phyloP scores from a whole-genome alignment of 129 eudicot species.

The Ambrosia trifida region DNA sequence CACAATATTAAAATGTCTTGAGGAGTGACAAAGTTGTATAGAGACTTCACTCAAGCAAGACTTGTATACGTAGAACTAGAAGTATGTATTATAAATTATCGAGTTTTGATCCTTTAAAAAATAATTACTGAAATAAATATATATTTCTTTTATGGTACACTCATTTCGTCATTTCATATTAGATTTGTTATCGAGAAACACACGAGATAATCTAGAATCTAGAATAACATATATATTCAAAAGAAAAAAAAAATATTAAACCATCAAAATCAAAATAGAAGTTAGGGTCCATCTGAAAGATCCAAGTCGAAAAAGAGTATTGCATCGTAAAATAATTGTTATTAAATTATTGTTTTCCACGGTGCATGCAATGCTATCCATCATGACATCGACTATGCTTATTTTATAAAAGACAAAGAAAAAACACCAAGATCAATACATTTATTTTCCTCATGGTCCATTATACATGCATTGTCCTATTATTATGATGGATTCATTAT shows the following conservation, averaged over 20 bases:
- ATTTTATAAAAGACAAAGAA: conserved; percentile 14
- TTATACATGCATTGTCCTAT: conserved; percentile 3
- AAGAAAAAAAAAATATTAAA: not conserved
- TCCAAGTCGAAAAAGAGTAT: conserved; percentile 14
- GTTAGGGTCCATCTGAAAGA: conserved; percentile 14
- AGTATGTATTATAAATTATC: no score
- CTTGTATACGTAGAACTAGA: no score
- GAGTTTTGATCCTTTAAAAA: no score
- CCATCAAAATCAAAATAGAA: not conserved
- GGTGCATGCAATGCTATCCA: conserved; percentile 23
- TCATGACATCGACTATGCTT: conserved; percentile 19
- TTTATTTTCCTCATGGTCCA: conserved; percentile 11
- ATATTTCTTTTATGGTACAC: no score
- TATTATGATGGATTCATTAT: not conserved
- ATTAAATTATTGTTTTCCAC: conserved; percentile 2
- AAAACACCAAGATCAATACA: conserved; percentile 1
- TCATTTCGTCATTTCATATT: no score
- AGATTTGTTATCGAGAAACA: no score
- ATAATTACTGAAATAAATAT: no score
- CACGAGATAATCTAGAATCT: no score
- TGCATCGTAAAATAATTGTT: not conserved
- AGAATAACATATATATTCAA: no score
- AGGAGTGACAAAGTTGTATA: no score
- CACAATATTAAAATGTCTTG: no score
- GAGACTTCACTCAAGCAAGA: no score